Evolutionary conservation across 2,329 filamentous ascomycete genomes (phyloP).

Genomic region (Diaporthe sp.): DNA sequence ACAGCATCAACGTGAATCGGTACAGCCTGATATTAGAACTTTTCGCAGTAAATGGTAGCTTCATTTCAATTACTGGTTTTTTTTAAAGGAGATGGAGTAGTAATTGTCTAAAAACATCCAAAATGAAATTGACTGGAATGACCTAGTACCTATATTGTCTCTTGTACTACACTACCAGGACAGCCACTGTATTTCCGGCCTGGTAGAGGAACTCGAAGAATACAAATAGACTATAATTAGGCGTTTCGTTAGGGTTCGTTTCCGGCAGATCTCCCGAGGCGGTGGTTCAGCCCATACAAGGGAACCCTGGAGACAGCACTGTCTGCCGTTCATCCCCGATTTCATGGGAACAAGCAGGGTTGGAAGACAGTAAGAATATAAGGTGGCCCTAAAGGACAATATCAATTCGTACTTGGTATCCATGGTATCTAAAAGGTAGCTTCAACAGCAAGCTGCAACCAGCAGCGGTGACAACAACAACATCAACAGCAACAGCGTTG

Average conservation of each 20-base stretch:
- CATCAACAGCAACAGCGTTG: constrained; percentile 4
- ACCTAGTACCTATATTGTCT: too few relatives aligned
- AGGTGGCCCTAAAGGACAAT: not conserved
- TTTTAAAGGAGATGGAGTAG: too few relatives aligned
- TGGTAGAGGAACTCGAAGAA: too few relatives aligned
- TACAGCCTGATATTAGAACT: too few relatives aligned
- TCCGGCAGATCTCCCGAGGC: constrained; percentile 18
- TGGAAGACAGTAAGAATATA: not conserved
- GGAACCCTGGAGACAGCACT: not conserved
- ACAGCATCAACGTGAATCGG: too few relatives aligned
- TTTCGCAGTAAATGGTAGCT: too few relatives aligned
- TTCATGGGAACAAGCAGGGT: not conserved
- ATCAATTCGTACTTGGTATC: constrained; percentile 36
- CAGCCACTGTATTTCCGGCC: too few relatives aligned
- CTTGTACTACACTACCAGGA: too few relatives aligned
- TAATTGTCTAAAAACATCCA: too few relatives aligned
- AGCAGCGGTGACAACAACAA: constrained; percentile 23
- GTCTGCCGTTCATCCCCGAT: not conserved
- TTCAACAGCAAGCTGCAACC: constrained; percentile 32
- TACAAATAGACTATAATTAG: constrained; percentile 19
- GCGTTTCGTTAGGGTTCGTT: not conserved
- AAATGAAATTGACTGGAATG: too few relatives aligned
- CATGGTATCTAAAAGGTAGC: constrained; percentile 36
- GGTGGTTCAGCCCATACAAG: not conserved
- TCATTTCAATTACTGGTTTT: too few relatives aligned